A percentile compares a stretch with the other conserved stretches of the same genome.
Conservation (phyloP, 176 grass and related monocot species). For the Hsuehochloa calcarea region DNA sequence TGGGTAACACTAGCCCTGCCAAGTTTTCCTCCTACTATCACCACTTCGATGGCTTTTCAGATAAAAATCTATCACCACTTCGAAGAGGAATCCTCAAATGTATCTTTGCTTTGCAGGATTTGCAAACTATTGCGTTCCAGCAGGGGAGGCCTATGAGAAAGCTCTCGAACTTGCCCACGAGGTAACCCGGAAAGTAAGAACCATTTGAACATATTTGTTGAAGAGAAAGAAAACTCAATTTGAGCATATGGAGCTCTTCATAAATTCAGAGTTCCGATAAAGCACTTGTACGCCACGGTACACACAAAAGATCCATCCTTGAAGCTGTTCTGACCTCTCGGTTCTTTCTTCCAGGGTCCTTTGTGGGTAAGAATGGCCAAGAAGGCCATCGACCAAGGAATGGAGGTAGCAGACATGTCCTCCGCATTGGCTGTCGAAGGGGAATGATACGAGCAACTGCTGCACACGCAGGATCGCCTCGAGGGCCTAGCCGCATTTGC, state of each 20-base stretch:
- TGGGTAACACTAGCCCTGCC: conserved; percentile 38
- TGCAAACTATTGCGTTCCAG: conserved; percentile 72
- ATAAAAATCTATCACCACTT: not conserved
- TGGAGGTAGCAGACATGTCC: conserved; percentile 37
- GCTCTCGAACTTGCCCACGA: conserved; percentile 66
- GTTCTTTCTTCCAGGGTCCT: conserved; percentile 54
- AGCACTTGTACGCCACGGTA: not conserved
- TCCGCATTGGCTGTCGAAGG: conserved; percentile 57
- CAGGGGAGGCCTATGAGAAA: conserved; percentile 57
- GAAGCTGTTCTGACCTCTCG: not conserved
- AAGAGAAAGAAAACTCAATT: not conserved
- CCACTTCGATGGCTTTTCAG: not conserved
- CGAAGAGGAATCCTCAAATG: not conserved
- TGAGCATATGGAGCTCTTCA: not conserved
- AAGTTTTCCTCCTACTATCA: not conserved
- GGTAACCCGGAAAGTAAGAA: conserved; percentile 66
- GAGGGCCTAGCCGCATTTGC: conserved; percentile 77
- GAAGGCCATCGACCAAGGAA: conserved; percentile 58
- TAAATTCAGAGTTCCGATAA: not conserved
- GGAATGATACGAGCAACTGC: conserved; percentile 59
- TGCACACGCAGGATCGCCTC: conserved; percentile 73
- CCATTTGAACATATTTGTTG: not conserved
- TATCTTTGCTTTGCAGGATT: conserved; percentile 37
- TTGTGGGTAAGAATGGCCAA: conserved; percentile 75
- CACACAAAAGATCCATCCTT: not conserved